Evolutionary conservation across 2,329 filamentous ascomycete species (phyloP).

Genomic region (Tricladium varicosporioides): DNA sequence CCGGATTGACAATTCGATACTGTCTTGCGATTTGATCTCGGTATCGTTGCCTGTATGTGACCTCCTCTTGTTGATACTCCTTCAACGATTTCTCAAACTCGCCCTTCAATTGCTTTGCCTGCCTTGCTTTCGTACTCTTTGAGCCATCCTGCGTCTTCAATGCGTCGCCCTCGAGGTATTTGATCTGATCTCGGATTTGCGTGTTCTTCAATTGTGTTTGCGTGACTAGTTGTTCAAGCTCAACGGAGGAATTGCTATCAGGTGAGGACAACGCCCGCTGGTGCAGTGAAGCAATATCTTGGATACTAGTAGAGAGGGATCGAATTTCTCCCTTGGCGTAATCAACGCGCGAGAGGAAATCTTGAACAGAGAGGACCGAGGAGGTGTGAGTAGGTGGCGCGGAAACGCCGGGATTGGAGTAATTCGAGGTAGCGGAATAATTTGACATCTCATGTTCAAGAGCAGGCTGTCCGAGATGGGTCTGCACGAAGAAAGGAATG

Average conservation of each 20-base stretch:
- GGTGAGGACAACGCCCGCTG: conserved; percentile 68
- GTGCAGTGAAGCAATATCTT: conserved; percentile 66
- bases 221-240: conserved; percentile 62
- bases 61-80: conserved; percentile 70
- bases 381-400: conserved; percentile 27
- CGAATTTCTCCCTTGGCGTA: conserved; percentile 67
- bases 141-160: conserved; percentile 58
- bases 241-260: conserved; percentile 50
- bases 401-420: conserved; percentile 27
- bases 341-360: conserved; percentile 67
- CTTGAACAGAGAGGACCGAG: conserved; percentile 55
- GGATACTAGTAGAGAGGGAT: conserved; percentile 63
- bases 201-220: conserved; percentile 71
- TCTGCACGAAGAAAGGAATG: conserved; percentile 4
- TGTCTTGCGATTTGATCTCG: conserved; percentile 77
- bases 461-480: conserved; percentile 19
- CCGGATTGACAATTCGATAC: conserved; percentile 78
- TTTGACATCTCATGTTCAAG: conserved; percentile 30
- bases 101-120: conserved; percentile 70
- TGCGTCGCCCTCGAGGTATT: conserved; percentile 69
- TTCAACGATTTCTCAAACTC: conserved; percentile 71
- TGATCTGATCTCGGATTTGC: conserved; percentile 77
- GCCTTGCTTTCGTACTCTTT: conserved; percentile 67
- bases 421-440: conserved; percentile 27
- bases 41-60: conserved; percentile 67